Evolutionary conservation across 2,329 filamentous ascomycete genomes (phyloP).

Genomic region (Fusarium albosuccineum): DNA sequence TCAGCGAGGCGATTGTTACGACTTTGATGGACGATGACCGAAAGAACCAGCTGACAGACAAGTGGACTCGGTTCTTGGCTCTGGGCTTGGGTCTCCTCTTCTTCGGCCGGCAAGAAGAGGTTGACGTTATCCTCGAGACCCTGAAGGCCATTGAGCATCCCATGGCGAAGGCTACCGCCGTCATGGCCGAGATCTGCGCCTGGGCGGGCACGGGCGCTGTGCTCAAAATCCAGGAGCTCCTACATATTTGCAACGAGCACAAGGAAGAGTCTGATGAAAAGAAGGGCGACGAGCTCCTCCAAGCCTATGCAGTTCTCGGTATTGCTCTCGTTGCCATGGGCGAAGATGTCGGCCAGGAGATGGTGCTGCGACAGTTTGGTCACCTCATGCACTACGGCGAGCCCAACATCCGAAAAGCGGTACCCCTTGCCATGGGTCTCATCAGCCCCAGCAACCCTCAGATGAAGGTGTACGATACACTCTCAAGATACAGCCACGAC

Average conservation of each 20-base stretch:
- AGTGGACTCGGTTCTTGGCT: constrained; percentile 97
- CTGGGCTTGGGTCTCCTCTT: constrained; percentile 93
- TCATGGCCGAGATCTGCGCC: constrained; percentile 95
- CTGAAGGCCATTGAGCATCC: constrained; percentile 97
- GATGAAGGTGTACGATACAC: constrained; percentile 99
- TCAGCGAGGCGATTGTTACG: constrained; percentile 91
- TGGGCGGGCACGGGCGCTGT: constrained; percentile 98
- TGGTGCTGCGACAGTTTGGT: constrained; percentile 97
- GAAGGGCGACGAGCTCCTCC: constrained; percentile 94
- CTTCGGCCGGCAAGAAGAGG: constrained; percentile 97
- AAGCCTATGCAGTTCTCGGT: constrained; percentile 95
- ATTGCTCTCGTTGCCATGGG: constrained; percentile 97
- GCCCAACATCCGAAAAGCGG: constrained; percentile 94
- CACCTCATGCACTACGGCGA: constrained; percentile 99
- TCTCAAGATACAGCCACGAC: constrained; percentile 98
- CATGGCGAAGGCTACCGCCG: constrained; percentile 94
- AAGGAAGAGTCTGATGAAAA: constrained; percentile 95
- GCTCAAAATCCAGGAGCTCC: constrained; percentile 94
- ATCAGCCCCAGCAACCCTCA: constrained; percentile 98
- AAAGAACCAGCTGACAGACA: constrained; percentile 91
- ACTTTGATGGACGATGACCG: constrained; percentile 95
- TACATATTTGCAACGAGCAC: constrained; percentile 98
- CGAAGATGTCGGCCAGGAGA: constrained; percentile 97
- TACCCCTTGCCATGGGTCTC: constrained; percentile 95
- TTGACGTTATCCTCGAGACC: constrained; percentile 97